A percentile compares a stretch with the other conserved stretches of the same genome.
phyloP scores from a whole-genome alignment of 1,139 yeast species.

The Blastobotrys niveus region DNA sequence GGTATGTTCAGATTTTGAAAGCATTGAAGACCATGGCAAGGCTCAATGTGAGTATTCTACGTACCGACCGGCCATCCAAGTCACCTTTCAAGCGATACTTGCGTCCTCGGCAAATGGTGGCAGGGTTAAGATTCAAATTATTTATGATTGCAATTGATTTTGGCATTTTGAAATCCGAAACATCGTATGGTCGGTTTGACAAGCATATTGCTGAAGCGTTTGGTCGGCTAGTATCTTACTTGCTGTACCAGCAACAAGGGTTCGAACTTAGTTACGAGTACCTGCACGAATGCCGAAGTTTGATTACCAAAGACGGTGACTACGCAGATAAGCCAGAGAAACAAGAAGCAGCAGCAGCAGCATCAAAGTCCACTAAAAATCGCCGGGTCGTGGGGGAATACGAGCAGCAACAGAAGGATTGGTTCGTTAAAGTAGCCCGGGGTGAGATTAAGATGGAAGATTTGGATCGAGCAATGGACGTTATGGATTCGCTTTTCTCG shows the following conservation, averaged over 20 bases:
- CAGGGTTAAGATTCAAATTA: not conserved
- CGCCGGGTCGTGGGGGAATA: conserved; percentile 5
- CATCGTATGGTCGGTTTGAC: conserved; percentile 10
- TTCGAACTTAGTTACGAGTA: conserved; percentile 8
- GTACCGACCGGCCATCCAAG: conserved; percentile 20
- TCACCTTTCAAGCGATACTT: conserved; percentile 9
- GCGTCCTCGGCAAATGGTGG: not conserved
- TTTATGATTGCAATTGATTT: not conserved
- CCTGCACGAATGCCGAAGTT: conserved; percentile 3
- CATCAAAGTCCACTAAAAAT: not conserved
- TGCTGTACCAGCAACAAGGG: conserved; percentile 6
- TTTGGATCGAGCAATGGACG: conserved; percentile 20
- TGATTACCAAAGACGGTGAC: not conserved
- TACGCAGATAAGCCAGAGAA: not conserved
- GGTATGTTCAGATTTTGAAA: conserved; percentile 16
- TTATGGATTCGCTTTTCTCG: conserved; percentile 15
- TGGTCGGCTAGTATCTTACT: not conserved
- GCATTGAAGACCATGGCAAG: conserved; percentile 15
- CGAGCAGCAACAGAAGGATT: conserved; percentile 6
- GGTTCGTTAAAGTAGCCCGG: conserved; percentile 1
- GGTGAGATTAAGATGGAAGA: conserved; percentile 18
- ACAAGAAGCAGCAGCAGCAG: too few species aligned
- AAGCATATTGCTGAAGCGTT: conserved; percentile 3
- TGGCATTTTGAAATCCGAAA: conserved; percentile 1
- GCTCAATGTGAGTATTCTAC: conserved; percentile 17